Conservation (phyloP, 345 rosid genomes). For the Lepidium sativum region DNA sequence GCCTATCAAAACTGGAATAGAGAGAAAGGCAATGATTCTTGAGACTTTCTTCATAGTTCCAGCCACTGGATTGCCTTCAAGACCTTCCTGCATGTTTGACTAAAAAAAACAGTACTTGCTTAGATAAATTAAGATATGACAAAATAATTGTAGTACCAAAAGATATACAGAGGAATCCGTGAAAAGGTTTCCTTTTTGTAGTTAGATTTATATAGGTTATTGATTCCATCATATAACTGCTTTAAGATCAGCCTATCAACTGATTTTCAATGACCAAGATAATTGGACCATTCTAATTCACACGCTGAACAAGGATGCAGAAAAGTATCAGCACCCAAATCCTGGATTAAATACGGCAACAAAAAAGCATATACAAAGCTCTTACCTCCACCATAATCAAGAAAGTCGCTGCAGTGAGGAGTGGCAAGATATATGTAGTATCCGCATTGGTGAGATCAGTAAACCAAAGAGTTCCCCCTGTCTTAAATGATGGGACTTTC, state of each 20-base stretch:
- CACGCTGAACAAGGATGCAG: background rate
- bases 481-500: conserved; percentile 64
- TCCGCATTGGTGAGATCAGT: conserved; percentile 56
- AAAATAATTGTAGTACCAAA: background rate
- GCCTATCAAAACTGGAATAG: conserved; percentile 45
- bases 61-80: conserved; percentile 54
- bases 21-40: conserved; percentile 40
- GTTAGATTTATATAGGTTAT: background rate
- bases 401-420: conserved; percentile 46
- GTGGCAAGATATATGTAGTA: conserved; percentile 46
- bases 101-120: conserved; percentile 2
- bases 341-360: background rate
- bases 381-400: conserved; percentile 56
- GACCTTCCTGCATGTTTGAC: conserved; percentile 54
- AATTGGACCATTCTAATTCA: background rate
- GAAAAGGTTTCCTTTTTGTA: background rate
- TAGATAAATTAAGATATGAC: background rate
- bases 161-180: background rate
- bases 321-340: background rate
- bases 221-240: background rate
- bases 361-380: background rate
- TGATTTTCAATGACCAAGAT: background rate
- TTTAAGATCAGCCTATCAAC: background rate
- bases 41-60: conserved; percentile 53
- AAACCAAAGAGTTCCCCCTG: conserved; percentile 63